A percentile compares a stretch with the other conserved stretches of the same genome.
Conservation (phyloP, 228 moss, liverwort and hornwort species). For the Sphagnum magellanicum region DNA sequence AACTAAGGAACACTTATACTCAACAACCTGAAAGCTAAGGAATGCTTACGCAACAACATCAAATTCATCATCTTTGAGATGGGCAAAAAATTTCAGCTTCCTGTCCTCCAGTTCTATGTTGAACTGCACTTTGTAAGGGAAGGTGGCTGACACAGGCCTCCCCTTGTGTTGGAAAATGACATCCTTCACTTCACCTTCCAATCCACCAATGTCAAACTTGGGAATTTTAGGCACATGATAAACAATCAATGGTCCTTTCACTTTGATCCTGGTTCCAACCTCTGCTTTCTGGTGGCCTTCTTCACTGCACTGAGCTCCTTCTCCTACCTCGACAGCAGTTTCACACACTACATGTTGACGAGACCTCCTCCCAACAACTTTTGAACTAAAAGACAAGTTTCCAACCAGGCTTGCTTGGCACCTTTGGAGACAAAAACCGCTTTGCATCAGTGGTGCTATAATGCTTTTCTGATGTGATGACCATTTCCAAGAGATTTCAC, state of each 20-base stretch:
- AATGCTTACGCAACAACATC: constrained; percentile 48
- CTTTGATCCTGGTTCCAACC: constrained; percentile 46
- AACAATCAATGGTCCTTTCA: constrained; percentile 56
- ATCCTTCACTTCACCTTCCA: constrained; percentile 85
- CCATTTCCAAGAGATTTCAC: too few relatives aligned
- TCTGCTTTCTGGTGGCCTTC: constrained; percentile 30
- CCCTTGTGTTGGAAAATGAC: constrained; percentile 64
- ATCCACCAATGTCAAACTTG: constrained; percentile 67
- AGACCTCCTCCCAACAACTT: background rate
- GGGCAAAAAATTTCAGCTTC: constrained; percentile 68
- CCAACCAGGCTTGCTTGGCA: too few relatives aligned
- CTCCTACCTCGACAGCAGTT: constrained; percentile 52
- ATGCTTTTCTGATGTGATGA: too few relatives aligned
- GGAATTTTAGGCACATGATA: constrained; percentile 73
- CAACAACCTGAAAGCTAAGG: too few relatives aligned
- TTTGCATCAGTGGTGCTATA: too few relatives aligned
- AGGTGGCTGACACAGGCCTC: constrained; percentile 73
- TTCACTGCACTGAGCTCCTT: constrained; percentile 57
- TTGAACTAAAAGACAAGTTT: too few relatives aligned
- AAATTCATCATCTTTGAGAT: constrained; percentile 81
- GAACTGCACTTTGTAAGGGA: constrained; percentile 77
- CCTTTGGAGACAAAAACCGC: too few relatives aligned
- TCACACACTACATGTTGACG: constrained; percentile 47
- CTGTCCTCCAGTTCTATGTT: constrained; percentile 35
- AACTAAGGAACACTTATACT: too few relatives aligned